Evolutionary conservation across 140 eudicot genomes (phyloP).

Genomic region (Anethum foeniculum): DNA sequence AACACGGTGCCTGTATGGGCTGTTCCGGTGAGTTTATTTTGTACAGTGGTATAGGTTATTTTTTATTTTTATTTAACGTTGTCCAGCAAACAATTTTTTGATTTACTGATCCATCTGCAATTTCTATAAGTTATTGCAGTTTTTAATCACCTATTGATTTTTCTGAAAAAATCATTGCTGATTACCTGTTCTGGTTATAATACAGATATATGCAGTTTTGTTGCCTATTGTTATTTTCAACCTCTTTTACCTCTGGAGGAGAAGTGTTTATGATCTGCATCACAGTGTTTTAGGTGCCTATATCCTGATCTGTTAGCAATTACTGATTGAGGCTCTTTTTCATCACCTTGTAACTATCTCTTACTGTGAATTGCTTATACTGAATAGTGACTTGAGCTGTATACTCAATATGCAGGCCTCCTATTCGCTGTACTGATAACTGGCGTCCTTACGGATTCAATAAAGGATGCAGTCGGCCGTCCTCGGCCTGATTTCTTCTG

Average conservation of each 20-base stretch:
- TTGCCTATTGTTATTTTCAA: constrained; percentile 52
- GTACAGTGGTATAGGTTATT: neutral
- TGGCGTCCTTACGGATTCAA: constrained; percentile 66
- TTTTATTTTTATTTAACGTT: neutral
- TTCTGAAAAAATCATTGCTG: neutral
- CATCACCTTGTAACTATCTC: neutral
- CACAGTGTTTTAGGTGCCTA: constrained; percentile 55
- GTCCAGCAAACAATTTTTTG: neutral
- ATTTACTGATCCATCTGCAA: neutral
- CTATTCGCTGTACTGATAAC: constrained; percentile 64
- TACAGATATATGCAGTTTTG: constrained; percentile 63
- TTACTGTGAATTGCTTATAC: neutral
- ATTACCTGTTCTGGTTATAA: neutral
- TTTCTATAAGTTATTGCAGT: neutral
- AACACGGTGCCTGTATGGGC: constrained; percentile 88
- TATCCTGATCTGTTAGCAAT: neutral
- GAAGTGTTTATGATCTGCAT: constrained; percentile 74
- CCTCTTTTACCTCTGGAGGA: constrained; percentile 47
- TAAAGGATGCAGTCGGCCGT: constrained; percentile 68
- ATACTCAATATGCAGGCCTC: constrained; percentile 46
- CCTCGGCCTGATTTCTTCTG: constrained; percentile 78
- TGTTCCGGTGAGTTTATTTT: constrained; percentile 67
- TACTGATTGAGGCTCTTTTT: neutral
- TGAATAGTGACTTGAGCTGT: neutral
- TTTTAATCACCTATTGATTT: neutral